phyloP scores from a whole-genome alignment of 495 filamentous ascomycete species.

The Hypomontagnella submonticulosa region DNA sequence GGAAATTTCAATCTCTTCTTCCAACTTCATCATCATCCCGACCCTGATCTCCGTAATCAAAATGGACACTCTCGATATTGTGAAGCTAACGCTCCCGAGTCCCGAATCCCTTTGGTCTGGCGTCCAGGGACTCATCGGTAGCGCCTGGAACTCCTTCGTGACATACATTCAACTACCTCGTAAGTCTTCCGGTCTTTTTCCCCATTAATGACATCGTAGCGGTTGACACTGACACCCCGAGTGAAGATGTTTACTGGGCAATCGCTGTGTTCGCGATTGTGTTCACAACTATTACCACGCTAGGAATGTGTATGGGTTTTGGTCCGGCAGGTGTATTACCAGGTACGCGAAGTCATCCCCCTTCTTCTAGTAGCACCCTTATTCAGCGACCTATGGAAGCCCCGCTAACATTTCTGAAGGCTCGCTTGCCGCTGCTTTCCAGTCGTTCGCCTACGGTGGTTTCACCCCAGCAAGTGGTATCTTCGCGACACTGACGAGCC shows the following conservation, averaged over 20 bases:
- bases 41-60: no score
- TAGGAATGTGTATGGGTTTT: not conserved
- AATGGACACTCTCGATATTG: no score
- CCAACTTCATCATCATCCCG: no score
- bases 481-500: conserved; percentile 7
- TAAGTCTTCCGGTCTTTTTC: not conserved
- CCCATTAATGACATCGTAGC: not conserved
- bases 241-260: not conserved
- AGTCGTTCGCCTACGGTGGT: not conserved
- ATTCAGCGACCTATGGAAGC: not conserved
- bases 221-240: not conserved
- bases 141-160: no score
- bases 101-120: no score
- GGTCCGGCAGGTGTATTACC: not conserved
- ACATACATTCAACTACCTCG: not conserved
- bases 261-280: not conserved
- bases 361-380: not conserved
- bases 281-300: not conserved
- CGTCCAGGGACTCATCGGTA: no score
- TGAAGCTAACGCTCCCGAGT: no score
- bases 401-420: not conserved
- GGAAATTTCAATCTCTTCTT: no score
- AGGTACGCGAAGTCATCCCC: not conserved
- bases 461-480: conserved; percentile 3
- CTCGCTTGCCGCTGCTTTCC: conserved; percentile 1